A percentile compares a stretch with the other conserved stretches of the same genome.
phyloP scores from a whole-genome alignment of 495 filamentous ascomycete genomes.

The Sabuloglossum arenarium region DNA sequence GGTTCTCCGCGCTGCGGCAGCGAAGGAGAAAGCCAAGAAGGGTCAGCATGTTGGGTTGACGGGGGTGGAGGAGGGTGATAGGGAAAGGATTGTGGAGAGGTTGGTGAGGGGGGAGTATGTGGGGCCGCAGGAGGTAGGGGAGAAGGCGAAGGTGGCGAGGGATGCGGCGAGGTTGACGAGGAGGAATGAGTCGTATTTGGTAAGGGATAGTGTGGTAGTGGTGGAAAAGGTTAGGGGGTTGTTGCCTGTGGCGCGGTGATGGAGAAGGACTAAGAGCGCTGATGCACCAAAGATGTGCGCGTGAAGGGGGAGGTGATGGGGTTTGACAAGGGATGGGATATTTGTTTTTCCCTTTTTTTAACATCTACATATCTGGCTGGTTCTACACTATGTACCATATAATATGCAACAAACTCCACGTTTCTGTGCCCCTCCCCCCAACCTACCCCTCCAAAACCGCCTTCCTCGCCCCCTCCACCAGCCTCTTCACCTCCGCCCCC shows the following conservation, averaged over 20 bases:
- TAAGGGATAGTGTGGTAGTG: slow-evolving; percentile 13
- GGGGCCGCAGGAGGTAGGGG: background rate
- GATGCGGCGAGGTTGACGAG: background rate
- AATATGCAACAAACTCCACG: background rate
- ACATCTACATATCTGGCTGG: too few species aligned
- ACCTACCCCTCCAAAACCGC: slow-evolving; percentile 18
- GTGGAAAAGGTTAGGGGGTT: slow-evolving; percentile 17
- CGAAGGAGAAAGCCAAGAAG: background rate
- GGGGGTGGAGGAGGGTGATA: background rate
- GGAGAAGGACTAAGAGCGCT: background rate
- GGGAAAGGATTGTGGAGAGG: background rate
- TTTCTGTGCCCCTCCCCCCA: background rate
- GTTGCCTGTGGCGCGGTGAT: slow-evolving; percentile 6
- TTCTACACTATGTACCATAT: background rate
- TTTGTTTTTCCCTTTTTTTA: background rate
- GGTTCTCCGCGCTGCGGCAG: background rate
- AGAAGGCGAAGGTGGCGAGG: background rate
- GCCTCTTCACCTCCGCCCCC: slow-evolving; percentile 40
- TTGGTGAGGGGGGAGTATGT: background rate
- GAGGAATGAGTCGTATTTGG: slow-evolving; percentile 20
- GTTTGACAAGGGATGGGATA: too few species aligned
- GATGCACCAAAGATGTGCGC: background rate
- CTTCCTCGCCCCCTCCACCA: slow-evolving; percentile 45
- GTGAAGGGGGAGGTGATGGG: too few species aligned
- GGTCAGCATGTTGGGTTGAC: background rate